Evolutionary conservation across 2,329 filamentous ascomycete species (phyloP).

Genomic region (Beauveria australis): DNA sequence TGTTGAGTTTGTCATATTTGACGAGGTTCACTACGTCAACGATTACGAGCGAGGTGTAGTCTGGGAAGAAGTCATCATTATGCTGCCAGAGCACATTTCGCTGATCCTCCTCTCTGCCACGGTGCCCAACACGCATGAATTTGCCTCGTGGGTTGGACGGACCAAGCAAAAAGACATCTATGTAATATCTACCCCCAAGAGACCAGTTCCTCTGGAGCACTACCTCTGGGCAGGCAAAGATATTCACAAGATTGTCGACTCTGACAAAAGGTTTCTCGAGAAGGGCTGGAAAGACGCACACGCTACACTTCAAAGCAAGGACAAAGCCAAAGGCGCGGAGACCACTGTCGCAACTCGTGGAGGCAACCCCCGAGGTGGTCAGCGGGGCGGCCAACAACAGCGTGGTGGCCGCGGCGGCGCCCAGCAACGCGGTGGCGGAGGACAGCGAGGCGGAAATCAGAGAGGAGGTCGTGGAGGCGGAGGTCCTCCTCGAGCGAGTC

Average conservation of each 20-base stretch:
- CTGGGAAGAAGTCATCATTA: constrained; percentile 99
- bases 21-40: constrained; percentile 98
- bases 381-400: constrained; percentile 28
- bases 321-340: constrained; percentile 54
- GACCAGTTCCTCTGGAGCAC: constrained; percentile 90
- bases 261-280: constrained; percentile 85
- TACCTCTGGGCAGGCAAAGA: constrained; percentile 92
- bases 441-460: constrained; percentile 43
- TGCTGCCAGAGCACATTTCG: constrained; percentile 95
- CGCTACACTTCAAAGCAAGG: constrained; percentile 68
- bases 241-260: constrained; percentile 89
- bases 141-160: constrained; percentile 94
- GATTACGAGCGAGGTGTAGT: constrained; percentile 93
- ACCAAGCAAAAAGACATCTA: constrained; percentile 99
- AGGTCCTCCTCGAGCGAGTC: constrained; percentile 48
- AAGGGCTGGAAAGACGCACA: constrained; percentile 94
- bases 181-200: constrained; percentile 93
- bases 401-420: constrained; percentile 36
- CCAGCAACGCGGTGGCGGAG: constrained; percentile 42
- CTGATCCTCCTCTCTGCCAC: constrained; percentile 92
- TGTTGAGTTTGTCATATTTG: constrained; percentile 97
- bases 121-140: constrained; percentile 94
- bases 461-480: constrained; percentile 45
- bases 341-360: constrained; percentile 28
- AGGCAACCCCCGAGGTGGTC: constrained; percentile 28